Conservation (phyloP, 495 filamentous ascomycete genomes). For the Ascobolus immersus region DNA sequence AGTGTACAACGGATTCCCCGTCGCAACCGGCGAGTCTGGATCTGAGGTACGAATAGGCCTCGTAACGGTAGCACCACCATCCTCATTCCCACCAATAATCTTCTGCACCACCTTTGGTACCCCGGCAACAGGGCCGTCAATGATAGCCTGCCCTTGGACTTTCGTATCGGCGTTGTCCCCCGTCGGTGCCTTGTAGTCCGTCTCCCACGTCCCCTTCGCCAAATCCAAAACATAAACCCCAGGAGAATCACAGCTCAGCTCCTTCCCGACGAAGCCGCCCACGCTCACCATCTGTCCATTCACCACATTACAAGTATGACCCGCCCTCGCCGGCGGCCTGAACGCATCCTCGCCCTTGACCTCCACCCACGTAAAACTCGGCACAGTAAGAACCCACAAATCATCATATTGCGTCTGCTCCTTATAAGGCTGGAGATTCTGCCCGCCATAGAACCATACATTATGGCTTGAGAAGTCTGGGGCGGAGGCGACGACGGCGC, state of each 20-base stretch:
- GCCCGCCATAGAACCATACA: conserved; percentile 50
- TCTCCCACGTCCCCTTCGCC: conserved; percentile 32
- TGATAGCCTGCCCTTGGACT: conserved; percentile 21
- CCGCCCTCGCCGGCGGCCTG: conserved; percentile 35
- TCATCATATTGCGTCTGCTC: conserved; percentile 42
- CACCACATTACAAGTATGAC: conserved; percentile 41
- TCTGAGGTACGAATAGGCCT: conserved; percentile 33
- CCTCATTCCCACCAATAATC: conserved; percentile 33
- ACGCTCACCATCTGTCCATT: conserved; percentile 48
- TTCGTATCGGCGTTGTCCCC: conserved; percentile 19
- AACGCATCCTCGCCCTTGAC: conserved; percentile 27
- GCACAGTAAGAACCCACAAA: conserved; percentile 55
- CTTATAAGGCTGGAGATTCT: conserved; percentile 35
- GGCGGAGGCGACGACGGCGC: conserved; percentile 45
- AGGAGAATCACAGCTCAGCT: conserved; percentile 37
- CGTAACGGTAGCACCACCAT: conserved; percentile 41
- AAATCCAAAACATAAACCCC: conserved; percentile 47
- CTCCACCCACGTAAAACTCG: conserved; percentile 46
- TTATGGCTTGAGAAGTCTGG: conserved; percentile 45
- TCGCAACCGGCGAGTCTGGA: conserved; percentile 40
- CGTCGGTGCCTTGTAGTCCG: conserved; percentile 28
- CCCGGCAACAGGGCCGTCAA: conserved; percentile 31
- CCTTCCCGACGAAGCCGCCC: conserved; percentile 39
- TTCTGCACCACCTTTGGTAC: conserved; percentile 35
- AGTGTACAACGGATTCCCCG: conserved; percentile 36